phyloP scores from a whole-genome alignment of 148 eudicot species.

The Spergularia bocconei region DNA sequence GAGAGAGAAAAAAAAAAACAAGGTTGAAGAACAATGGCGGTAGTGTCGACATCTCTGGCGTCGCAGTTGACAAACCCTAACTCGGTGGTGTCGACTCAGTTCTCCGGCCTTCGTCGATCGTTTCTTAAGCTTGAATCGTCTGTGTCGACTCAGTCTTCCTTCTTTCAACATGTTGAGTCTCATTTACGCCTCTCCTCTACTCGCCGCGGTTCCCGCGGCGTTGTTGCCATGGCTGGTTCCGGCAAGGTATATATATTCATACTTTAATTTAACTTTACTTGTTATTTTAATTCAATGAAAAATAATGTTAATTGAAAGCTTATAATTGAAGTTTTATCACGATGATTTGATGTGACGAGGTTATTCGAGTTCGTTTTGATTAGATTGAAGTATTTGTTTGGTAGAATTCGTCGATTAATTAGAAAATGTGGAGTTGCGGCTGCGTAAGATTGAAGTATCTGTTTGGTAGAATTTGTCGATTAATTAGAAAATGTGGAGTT shows the following conservation, averaged over 20 bases:
- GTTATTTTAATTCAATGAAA: not conserved
- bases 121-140: constrained; percentile 45
- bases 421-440: not conserved
- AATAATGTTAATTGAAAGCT: not conserved
- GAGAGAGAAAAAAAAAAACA: constrained; percentile 20
- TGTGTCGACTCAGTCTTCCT: constrained; percentile 35
- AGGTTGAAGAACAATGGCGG: constrained; percentile 42
- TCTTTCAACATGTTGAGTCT: constrained; percentile 50
- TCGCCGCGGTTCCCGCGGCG: constrained; percentile 44
- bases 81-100: constrained; percentile 40
- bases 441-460: not conserved
- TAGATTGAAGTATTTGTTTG: too few relatives aligned
- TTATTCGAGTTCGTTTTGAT: too few relatives aligned
- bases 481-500: not conserved
- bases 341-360: too few relatives aligned
- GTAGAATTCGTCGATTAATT: not conserved
- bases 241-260: constrained; percentile 45
- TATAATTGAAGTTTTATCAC: too few relatives aligned
- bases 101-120: constrained; percentile 55
- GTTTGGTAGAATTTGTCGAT: not conserved
- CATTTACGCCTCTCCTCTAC: constrained; percentile 58
- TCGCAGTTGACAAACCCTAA: constrained; percentile 48
- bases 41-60: constrained; percentile 49
- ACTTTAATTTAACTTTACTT: not conserved
- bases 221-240: constrained; percentile 78